Conservation (phyloP, 352 stramenopile genomes). For the Plasmopara viticola region DNA sequence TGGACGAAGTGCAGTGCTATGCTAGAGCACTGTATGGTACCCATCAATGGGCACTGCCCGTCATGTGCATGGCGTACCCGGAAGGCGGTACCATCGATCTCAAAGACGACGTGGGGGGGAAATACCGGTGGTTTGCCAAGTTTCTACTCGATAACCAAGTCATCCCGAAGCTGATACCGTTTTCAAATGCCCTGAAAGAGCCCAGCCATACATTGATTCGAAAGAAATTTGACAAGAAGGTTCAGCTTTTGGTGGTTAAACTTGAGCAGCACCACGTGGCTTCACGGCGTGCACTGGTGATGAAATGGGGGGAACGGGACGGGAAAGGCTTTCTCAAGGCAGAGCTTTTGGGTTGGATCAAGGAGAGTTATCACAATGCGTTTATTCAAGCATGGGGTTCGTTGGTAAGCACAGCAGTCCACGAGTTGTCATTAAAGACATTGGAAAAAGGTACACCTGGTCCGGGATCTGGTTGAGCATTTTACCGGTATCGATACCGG, state of each 20-base stretch:
- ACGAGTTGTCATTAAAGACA: conserved; percentile 1
- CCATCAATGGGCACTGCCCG: conserved; percentile 60
- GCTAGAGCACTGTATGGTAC: conserved; percentile 68
- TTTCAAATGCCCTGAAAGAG: conserved; percentile 81
- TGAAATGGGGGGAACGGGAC: conserved; percentile 33
- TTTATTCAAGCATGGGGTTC: conserved; percentile 45
- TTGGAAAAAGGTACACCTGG: too few species aligned
- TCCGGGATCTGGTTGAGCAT: too few species aligned
- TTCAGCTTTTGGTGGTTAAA: conserved; percentile 64
- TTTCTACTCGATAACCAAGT: conserved; percentile 72
- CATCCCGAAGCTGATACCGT: conserved; percentile 62
- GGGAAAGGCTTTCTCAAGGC: conserved; percentile 37
- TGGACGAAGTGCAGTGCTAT: conserved; percentile 75
- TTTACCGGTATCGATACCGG: too few species aligned
- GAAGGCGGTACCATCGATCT: conserved; percentile 23
- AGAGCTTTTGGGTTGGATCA: conserved; percentile 56
- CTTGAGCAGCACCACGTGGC: conserved; percentile 46
- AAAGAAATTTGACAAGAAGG: conserved; percentile 86
- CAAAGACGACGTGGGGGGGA: conserved; percentile 37
- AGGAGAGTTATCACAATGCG: conserved; percentile 38
- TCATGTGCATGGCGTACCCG: conserved; percentile 51
- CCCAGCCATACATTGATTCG: conserved; percentile 88
- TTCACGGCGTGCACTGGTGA: conserved; percentile 32
- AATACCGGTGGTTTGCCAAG: conserved; percentile 81
- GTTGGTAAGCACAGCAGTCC: conserved; percentile 24